Base-by-base conservation (phyloP, 345 rosid genomes). In the Hibiscus trionum region DNA sequence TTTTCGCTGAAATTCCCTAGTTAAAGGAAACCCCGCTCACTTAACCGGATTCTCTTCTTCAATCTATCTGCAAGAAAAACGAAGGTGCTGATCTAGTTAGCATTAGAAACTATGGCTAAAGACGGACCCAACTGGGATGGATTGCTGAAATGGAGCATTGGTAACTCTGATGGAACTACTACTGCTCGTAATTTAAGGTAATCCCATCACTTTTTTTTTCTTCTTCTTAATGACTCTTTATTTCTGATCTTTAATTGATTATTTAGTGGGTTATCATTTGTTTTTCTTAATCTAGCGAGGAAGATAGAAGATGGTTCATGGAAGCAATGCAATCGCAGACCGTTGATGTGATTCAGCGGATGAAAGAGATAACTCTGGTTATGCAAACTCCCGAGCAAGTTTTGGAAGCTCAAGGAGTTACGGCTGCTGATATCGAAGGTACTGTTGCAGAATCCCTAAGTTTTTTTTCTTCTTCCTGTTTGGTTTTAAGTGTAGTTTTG, bases 91-190 rank as follows among this genome's bases (percentile, higher is more conserved):
- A 42, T 42, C 12, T 11, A 15, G 24, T 29, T 6, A 17, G 17
- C 37, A 7, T 15, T 7, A 15, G 14, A 70, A 46, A 55, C 6
- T 61, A 93, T 91, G 98, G 88, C 87, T 14, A 88, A 88, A 72
- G 84, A 86, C 55, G 97, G 93, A 71, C 97, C 93, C 21, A 86
- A 86, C 70, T 94, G 98, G 98, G 90, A 91, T 1, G 98, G 97
- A 16, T 81, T 94, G 83, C 87, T 94, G 56, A 91, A 91, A 60
- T 94, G 97, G 98, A 94, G 98, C 77, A 84, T 91, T 73, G 85
- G 95, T n/a, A 82, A 90, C 82, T 84, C 96, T 53, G 93, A 94
- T 67, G 93, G 92, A 46, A 89, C 98, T 67, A 71, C 71, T 21
- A 35, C 89, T 16, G 39, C 83, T 31, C 82, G 89, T 76, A 80